These are phyloP conservation scores for Physocladia obscura DNA, from an alignment of 192 early-diverging fungal species.

Conservation along the genomic window DNA sequence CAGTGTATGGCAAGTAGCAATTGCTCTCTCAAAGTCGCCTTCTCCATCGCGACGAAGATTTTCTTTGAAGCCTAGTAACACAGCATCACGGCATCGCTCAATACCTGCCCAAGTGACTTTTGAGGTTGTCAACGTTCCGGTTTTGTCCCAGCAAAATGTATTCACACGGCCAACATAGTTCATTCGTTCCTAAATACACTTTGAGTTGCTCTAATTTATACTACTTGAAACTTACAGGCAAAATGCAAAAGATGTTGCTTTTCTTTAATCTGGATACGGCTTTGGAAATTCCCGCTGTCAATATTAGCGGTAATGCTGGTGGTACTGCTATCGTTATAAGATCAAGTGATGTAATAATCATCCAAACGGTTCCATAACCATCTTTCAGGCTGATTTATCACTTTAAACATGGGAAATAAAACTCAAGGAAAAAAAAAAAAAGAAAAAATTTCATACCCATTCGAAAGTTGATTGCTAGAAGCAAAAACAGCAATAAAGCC, in stretches of 20 bases:
- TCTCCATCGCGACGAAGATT: constrained; percentile 10
- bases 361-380: constrained; percentile 17
- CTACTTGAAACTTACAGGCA: constrained; percentile 18
- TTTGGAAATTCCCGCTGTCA: constrained; percentile 43
- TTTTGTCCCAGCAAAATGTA: constrained; percentile 55
- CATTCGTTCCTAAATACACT: constrained; percentile 30
- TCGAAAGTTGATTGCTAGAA: constrained; percentile 35
- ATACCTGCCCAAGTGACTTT: constrained; percentile 14
- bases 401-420: not conserved
- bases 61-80: not conserved
- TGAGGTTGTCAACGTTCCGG: constrained; percentile 31
- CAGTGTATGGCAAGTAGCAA: constrained; percentile 67
- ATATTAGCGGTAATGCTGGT: constrained; percentile 47
- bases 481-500: constrained; percentile 41
- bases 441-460: constrained; percentile 16
- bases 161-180: constrained; percentile 45
- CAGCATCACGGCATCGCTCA: not conserved
- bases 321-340: constrained; percentile 52
- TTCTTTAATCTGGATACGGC: constrained; percentile 38
- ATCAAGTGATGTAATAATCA: constrained; percentile 40
- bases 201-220: not conserved
- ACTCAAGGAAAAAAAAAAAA: not conserved
- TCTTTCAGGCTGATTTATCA: constrained; percentile 7
- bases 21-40: constrained; percentile 31
- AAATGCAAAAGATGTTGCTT: constrained; percentile 42